These are phyloP conservation scores for Meripilus lineatus DNA, from an alignment of 1,284 basidiomycete species.

Conservation along the genomic window DNA sequence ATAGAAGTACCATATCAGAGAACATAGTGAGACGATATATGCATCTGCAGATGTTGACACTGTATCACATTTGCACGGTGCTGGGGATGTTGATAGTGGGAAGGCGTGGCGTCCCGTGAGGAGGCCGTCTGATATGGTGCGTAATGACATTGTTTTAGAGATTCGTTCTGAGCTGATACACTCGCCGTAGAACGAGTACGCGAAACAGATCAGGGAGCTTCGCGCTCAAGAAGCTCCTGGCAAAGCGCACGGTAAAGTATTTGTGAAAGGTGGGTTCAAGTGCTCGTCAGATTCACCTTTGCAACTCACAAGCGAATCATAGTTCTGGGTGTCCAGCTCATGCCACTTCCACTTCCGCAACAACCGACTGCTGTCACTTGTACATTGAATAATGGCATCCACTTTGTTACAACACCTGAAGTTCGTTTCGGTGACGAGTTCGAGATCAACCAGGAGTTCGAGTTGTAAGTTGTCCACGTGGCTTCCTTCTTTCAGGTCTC, in stretches of 20 bases:
- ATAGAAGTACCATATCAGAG: slow-evolving; percentile 58
- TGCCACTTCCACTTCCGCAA: slow-evolving; percentile 71
- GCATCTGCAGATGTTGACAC: slow-evolving; percentile 70
- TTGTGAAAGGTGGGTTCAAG: slow-evolving; percentile 71
- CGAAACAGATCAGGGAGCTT: slow-evolving; percentile 81
- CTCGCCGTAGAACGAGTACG: slow-evolving; percentile 77
- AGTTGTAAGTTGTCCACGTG: slow-evolving; percentile 57
- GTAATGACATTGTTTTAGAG: slow-evolving; percentile 17
- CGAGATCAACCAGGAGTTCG: slow-evolving; percentile 89
- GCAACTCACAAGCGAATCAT: slow-evolving; percentile 5
- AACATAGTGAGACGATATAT: slow-evolving; percentile 73
- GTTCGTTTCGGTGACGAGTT: slow-evolving; percentile 57
- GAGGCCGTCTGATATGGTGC: slow-evolving; percentile 89
- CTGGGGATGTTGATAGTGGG: slow-evolving; percentile 78
- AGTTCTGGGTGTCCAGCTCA: slow-evolving; percentile 77
- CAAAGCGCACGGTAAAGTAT: slow-evolving; percentile 87
- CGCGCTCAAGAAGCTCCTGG: slow-evolving; percentile 71
- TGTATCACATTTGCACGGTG: slow-evolving; percentile 60
- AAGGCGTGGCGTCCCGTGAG: slow-evolving; percentile 87
- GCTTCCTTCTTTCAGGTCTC: not conserved
- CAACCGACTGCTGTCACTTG: slow-evolving; percentile 78
- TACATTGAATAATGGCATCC: slow-evolving; percentile 94
- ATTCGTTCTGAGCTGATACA: slow-evolving; percentile 4
- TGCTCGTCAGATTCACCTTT: not conserved
- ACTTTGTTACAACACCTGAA: slow-evolving; percentile 92